phyloP scores from a whole-genome alignment of 2,329 filamentous ascomycete genomes.

The Beauveria sp. region DNA sequence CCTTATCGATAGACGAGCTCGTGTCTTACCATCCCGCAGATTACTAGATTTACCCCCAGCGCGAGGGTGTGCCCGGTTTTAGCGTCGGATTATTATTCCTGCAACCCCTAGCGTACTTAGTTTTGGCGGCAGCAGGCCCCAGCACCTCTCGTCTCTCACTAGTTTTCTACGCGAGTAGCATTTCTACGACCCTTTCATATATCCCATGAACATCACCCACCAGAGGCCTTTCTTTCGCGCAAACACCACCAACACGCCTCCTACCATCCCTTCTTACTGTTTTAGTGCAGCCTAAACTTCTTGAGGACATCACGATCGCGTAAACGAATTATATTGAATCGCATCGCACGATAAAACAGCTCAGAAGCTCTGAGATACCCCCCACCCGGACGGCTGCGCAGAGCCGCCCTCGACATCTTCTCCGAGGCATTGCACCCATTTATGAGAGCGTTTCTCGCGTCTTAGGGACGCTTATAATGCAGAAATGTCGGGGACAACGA shows the following conservation, averaged over 20 bases:
- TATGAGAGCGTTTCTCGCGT: constrained; percentile 28
- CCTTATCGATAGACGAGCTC: background rate
- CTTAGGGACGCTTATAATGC: constrained; percentile 37
- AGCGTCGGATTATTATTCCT: constrained; percentile 27
- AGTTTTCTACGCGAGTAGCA: constrained; percentile 32
- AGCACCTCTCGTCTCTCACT: constrained; percentile 26
- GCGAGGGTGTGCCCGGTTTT: constrained; percentile 9
- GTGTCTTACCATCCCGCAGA: background rate
- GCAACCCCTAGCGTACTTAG: constrained; percentile 31
- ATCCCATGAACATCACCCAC: background rate
- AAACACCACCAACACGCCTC: constrained; percentile 2
- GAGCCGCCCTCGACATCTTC: constrained; percentile 10
- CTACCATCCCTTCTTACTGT: background rate
- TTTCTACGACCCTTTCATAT: constrained; percentile 12
- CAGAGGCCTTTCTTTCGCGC: background rate
- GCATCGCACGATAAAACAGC: background rate
- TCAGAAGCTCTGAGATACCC: constrained; percentile 10
- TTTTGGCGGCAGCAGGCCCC: constrained; percentile 33
- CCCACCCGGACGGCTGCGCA: background rate
- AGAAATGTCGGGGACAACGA: constrained; percentile 52
- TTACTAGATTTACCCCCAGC: constrained; percentile 3
- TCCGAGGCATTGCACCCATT: constrained; percentile 17
- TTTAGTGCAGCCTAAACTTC: too few relatives aligned
- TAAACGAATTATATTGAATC: constrained; percentile 10
- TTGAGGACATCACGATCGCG: too few relatives aligned